A percentile compares a stretch with the other conserved stretches of the same genome.
Evolutionary conservation across 2,329 filamentous ascomycete species (phyloP).

Genomic region (Cadophora gregata): DNA sequence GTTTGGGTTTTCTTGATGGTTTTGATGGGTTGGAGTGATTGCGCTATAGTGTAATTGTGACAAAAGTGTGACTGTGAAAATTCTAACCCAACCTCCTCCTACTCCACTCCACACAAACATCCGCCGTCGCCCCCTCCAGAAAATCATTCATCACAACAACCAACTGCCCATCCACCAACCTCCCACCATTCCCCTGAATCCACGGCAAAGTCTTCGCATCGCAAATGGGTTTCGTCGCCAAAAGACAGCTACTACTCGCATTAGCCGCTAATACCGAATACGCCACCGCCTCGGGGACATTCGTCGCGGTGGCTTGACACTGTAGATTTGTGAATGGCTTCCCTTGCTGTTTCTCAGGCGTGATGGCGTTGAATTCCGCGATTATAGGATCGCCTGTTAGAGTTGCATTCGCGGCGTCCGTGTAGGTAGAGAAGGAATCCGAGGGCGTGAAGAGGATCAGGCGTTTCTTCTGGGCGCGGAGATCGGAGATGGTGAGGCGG

Average conservation of each 20-base stretch:
- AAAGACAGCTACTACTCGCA: slow-evolving; percentile 51
- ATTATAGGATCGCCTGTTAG: slow-evolving; percentile 49
- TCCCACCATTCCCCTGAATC: slow-evolving; percentile 49
- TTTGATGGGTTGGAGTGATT: too few relatives aligned
- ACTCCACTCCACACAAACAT: slow-evolving; percentile 49
- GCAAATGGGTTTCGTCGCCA: slow-evolving; percentile 56
- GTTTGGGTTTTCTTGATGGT: background rate
- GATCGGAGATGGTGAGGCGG: slow-evolving; percentile 43
- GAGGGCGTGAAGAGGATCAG: slow-evolving; percentile 48
- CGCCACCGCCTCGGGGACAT: slow-evolving; percentile 53
- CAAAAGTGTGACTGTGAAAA: too few relatives aligned
- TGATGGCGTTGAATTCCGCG: slow-evolving; percentile 46
- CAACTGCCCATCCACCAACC: slow-evolving; percentile 48
- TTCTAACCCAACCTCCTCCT: slow-evolving; percentile 31
- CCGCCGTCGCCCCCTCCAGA: slow-evolving; percentile 55
- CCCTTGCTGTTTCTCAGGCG: slow-evolving; percentile 42
- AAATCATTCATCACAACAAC: slow-evolving; percentile 59
- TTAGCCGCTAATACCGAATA: slow-evolving; percentile 53
- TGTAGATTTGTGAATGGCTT: slow-evolving; percentile 52
- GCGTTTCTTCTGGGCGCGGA: slow-evolving; percentile 47
- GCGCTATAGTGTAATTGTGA: too few relatives aligned
- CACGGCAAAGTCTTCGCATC: slow-evolving; percentile 56
- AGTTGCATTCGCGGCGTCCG: slow-evolving; percentile 50
- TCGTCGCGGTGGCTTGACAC: slow-evolving; percentile 58
- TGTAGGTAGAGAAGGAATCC: slow-evolving; percentile 50